Evolutionary conservation across 2,329 filamentous ascomycete species (phyloP).

Genomic region (Didymella keratinophila): DNA sequence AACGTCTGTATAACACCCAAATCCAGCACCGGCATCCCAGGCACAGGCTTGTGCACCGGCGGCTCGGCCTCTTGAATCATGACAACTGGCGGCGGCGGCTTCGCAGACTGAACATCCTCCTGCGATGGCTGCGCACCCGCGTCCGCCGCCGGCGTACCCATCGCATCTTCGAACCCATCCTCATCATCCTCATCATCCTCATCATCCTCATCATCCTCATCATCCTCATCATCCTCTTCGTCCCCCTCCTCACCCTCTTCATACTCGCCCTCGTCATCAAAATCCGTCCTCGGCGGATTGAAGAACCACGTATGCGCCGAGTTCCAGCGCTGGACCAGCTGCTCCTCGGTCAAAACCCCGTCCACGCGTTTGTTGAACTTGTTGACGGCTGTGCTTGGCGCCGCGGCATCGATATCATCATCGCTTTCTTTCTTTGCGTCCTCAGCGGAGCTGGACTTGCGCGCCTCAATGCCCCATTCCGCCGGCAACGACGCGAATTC

Average conservation of each 20-base stretch:
- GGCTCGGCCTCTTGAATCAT: slow-evolving; percentile 20
- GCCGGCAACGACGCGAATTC: slow-evolving; percentile 42
- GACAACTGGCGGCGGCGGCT: slow-evolving; percentile 9
- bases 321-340: slow-evolving; percentile 33
- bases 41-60: slow-evolving; percentile 21
- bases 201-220: slow-evolving; percentile 21
- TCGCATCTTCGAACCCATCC: slow-evolving; percentile 30
- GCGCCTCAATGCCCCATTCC: slow-evolving; percentile 41
- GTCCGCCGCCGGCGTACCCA: slow-evolving; percentile 25
- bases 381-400: slow-evolving; percentile 16
- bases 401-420: slow-evolving; percentile 18
- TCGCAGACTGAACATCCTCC: slow-evolving; percentile 13
- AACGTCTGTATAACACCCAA: slow-evolving; percentile 37
- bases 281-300: slow-evolving; percentile 19
- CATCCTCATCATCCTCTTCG: slow-evolving; percentile 28
- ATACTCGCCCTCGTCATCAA: slow-evolving; percentile 22
- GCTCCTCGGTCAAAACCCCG: slow-evolving; percentile 30
- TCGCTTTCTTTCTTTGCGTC: slow-evolving; percentile 24
- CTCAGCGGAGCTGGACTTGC: slow-evolving; percentile 21
- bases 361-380: slow-evolving; percentile 29
- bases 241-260: slow-evolving; percentile 26
- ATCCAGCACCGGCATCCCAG: slow-evolving; percentile 31
- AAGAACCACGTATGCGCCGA: slow-evolving; percentile 32
- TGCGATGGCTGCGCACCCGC: slow-evolving; percentile 4
- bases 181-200: slow-evolving; percentile 31